phyloP scores from a whole-genome alignment of 2,329 filamentous ascomycete genomes.

The Aurifilum marmelostoma region DNA sequence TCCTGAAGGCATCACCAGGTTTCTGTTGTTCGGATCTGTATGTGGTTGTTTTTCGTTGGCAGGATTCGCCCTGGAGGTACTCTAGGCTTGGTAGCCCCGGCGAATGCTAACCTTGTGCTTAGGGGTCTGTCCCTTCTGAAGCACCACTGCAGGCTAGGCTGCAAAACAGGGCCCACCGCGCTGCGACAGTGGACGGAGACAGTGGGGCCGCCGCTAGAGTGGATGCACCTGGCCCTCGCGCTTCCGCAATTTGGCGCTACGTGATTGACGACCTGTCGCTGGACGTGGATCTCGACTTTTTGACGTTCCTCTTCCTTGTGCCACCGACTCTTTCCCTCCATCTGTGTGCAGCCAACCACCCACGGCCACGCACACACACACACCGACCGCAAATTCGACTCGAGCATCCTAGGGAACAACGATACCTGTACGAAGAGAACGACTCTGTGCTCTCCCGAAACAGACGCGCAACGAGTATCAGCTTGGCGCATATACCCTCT shows the following conservation, averaged over 20 bases:
- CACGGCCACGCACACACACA: background rate
- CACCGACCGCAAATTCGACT: background rate
- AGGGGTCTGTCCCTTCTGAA: background rate
- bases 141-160: constrained; percentile 1
- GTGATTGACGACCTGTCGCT: background rate
- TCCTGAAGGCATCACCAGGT: background rate
- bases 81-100: background rate
- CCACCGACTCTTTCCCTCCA: background rate
- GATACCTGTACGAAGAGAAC: background rate
- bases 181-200: constrained; percentile 9
- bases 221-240: background rate
- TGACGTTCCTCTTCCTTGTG: background rate
- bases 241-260: constrained; percentile 3
- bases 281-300: constrained; percentile 1
- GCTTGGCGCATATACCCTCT: background rate
- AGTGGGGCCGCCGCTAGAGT: constrained; percentile 1
- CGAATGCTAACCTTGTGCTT: background rate
- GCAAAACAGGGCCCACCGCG: constrained; percentile 3
- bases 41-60: background rate
- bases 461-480: constrained; percentile 3
- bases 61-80: no score
- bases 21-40: background rate
- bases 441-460: background rate
- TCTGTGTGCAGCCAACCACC: background rate
- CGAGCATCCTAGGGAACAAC: background rate